Base-by-base conservation (phyloP, 2,329 filamentous ascomycete genomes). In the Arthrobotrys entomopaga region DNA sequence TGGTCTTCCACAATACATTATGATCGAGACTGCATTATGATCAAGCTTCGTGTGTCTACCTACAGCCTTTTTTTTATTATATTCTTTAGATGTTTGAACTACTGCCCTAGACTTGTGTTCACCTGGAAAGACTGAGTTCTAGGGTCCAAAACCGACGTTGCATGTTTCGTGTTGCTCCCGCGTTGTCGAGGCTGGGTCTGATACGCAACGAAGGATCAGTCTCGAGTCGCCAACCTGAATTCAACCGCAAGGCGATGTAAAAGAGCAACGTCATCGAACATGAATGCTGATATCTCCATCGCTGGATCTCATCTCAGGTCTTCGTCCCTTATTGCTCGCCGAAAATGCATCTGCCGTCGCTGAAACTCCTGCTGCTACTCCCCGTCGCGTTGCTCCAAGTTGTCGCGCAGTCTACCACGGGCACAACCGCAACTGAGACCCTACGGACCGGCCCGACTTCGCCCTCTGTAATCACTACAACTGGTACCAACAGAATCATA, bases 401-500 rank as follows among this genome's bases (percentile, higher is more conserved):
- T 38, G 29, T 20, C 24, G 67, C 67, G 13, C 67, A 65, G 26
- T 26, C 61, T 3, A 10, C 29, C 29, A 34, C 29, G 29, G 29
- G 29, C 29, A 50, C 67, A 26, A 57, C 59, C 3, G 20, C 52
- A 24, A 13, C 60, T 16, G 29, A 10, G 10, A 34, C 6, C 29
- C 26, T 22, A 8, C 13, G 53, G 16, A 20, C 11, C 46, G 10
- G 13, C 15, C 16, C 59, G 20, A 58, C n/a, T 43, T 54, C 54
- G 24, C 13, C 16, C n/a, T 7, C 10, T 16, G 16, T 20, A 4
- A 11, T 38, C 5, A 61, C 67, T 7, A 73, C 67, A 15, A 52
- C 67, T 13, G 60, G 48, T 10, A 54, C 22, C 16, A 73, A 73
- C 16, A 59, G 67, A 53, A 65, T 73, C 42, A 73, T 60, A 6